Percentiles rank a stretch among this genome's conserved stretches.
phyloP scores from a whole-genome alignment of 352 stramenopile species.

The Pythium guiyangense region DNA sequence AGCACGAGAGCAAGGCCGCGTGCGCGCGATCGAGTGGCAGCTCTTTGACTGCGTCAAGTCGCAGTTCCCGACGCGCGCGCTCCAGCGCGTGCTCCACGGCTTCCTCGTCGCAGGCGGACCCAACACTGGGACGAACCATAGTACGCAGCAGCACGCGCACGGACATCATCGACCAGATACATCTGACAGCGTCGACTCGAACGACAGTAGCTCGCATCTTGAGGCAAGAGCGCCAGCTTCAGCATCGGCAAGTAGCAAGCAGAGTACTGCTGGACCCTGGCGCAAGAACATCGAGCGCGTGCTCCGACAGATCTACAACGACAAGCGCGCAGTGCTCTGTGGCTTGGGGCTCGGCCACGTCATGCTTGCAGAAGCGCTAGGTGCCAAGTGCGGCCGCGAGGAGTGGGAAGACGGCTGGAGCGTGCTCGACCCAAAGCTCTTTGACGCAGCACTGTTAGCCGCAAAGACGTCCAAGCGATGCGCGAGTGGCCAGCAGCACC shows the following conservation, averaged over 20 bases:
- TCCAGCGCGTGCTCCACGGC: slow-evolving; percentile 20
- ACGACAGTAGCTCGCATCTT: background rate
- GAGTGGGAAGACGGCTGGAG: slow-evolving; percentile 26
- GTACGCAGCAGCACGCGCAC: background rate
- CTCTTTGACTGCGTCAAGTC: slow-evolving; percentile 36
- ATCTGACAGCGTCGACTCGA: slow-evolving; percentile 7
- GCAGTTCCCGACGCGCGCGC: slow-evolving; percentile 24
- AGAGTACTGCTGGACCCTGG: background rate
- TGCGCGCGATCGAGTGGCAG: slow-evolving; percentile 23
- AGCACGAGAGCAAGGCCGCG: slow-evolving; percentile 13
- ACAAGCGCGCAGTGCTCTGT: slow-evolving; percentile 16
- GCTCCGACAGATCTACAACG: slow-evolving; percentile 21
- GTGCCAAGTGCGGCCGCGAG: slow-evolving; percentile 4
- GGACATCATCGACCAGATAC: background rate
- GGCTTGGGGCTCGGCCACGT: slow-evolving; percentile 32
- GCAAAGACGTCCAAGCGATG: background rate
- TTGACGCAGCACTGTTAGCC: slow-evolving; percentile 1
- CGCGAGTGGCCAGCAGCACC: background rate
- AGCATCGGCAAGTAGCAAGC: background rate
- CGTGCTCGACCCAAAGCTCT: slow-evolving; percentile 14
- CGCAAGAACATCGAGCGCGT: slow-evolving; percentile 24
- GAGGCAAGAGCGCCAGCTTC: background rate
- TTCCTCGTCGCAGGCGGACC: slow-evolving; percentile 33
- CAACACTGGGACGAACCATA: slow-evolving; percentile 8
- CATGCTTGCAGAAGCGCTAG: slow-evolving; percentile 17